Conservation (phyloP, 495 filamentous ascomycete genomes). For the Aspergillus carlsbadensis region DNA sequence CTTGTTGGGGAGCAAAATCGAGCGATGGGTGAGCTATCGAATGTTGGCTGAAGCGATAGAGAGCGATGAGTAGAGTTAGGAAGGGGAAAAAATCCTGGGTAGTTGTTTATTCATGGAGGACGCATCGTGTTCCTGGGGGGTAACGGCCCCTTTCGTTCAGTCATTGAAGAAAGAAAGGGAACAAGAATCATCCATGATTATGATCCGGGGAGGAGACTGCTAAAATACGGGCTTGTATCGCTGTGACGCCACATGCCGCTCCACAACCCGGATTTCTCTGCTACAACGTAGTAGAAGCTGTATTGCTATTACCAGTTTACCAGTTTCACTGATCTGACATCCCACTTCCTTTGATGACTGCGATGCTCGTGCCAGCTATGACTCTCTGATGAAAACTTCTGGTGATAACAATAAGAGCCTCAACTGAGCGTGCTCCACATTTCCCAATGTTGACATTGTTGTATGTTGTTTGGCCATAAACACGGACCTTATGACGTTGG, state of each 20-base stretch:
- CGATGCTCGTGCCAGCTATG: no score
- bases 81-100: neutral
- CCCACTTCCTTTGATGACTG: no score
- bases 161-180: slow-evolving; percentile 12
- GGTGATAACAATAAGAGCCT: no score
- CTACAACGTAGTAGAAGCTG: neutral
- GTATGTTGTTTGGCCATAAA: neutral
- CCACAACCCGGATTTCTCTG: neutral
- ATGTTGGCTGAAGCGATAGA: neutral
- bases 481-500: neutral
- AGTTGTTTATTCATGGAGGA: slow-evolving; percentile 9
- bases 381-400: no score
- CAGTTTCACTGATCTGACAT: no score
- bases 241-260: slow-evolving; percentile 3
- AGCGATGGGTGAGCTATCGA: neutral
- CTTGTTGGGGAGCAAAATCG: slow-evolving; percentile 1
- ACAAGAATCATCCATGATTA: neutral
- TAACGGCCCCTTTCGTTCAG: neutral
- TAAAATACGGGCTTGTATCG: neutral
- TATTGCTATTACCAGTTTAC: neutral
- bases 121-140: slow-evolving; percentile 12
- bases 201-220: slow-evolving; percentile 1
- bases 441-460: neutral
- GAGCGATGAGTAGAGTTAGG: neutral
- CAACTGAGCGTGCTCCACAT: no score